Base-by-base conservation (phyloP, 2,329 filamentous ascomycete species). In the Neopestalotiopsis sp. region DNA sequence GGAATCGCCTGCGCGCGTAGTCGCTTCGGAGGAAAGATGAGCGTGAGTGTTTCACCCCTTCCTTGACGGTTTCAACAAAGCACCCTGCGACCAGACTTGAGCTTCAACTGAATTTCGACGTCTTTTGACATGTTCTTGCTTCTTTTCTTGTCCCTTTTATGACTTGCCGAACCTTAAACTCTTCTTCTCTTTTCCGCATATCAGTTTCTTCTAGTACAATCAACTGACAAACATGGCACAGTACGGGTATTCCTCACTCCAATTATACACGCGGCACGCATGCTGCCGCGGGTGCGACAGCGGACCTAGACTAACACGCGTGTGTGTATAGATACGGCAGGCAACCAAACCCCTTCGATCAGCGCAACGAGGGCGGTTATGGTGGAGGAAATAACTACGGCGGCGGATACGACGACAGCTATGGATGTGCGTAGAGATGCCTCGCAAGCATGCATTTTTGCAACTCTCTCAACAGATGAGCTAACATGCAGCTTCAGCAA, bases 271-370 rank as follows among this genome's bases (percentile, higher is more conserved):
- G 56, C 66, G 66, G 67, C 42, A 65, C 40, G 24, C 34, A 30
- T 28, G 14, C 63, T 66, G 62, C 45, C 32, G 62, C 53, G 65
- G 67, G 56, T 30, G 61, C 69, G 42, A 59, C 59, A 57, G 38
- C 64, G 34, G 62, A 69, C 56, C 61, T 66, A 67, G 56, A 70
- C 79, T 84, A 74, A 84, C 79, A 62, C 40, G 20, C 59, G 65
- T 69, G 42, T 59, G 61, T 65, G 58, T 70, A 45, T 76, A 90
- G 87, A 81, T 89, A 90, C 82, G 84, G 86, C 71, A 83, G 82
- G 68, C 80, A 80, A 73, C 79, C 81, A 70, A 90, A 91, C 80
- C 88, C 89, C 67, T 91, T 87, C 75, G 88, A 89, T 75, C 82
- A 90, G 76, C 82, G 85, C 77, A 83, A 83, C 70, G 80, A 78